Base-by-base conservation (phyloP, 2,329 filamentous ascomycete species). In the Hymenoscyphus occultus region DNA sequence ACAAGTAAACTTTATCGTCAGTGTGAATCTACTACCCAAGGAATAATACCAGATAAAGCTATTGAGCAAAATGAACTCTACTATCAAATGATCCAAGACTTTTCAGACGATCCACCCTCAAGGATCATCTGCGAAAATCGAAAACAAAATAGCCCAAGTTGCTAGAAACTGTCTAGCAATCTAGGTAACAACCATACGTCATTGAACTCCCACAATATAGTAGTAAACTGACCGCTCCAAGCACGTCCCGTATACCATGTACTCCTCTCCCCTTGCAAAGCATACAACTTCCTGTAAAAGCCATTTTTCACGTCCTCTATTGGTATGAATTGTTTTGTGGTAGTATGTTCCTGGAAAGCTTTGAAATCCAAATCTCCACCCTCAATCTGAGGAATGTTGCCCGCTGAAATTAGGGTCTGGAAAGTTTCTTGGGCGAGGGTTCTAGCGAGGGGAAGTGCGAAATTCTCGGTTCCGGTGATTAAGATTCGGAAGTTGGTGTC, bases 401-500 rank as follows among this genome's bases (percentile, higher is more conserved):
- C 59, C n/a, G 59, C 28, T 16, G n/a, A 10, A 54, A 48, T 19
- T 9, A 61, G 42, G 13, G 14, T 61, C 7, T 54, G 19, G 22
- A 61, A 39, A 7, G 45, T 22, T 13, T 28, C 5, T 7, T 22
- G 35, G 2, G 45, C 31, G 9, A 39, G n/a, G 3, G 31, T 39
- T 31, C 57, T 58, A 14, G 63, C 48, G 13, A 40, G 35, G 22
- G 35, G 58, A 19, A 45, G 19, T 10, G 59, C 51, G 19, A 45
- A 61, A 51, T 60, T 64, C 16, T 60, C 63, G 10, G 58, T 58
- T n/a, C 63, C 63, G 39, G 58, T 57, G 13, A 64, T 12, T 5
- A 64, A 10, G 16, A 61, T 57, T 39, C 63, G 58, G 48, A 64
- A 64, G 59, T 64, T 64, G 13, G 56, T 57, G 32, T 60, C 58